phyloP scores from a whole-genome alignment of 352 stramenopile genomes.

The Phytophthora tentaculata region DNA sequence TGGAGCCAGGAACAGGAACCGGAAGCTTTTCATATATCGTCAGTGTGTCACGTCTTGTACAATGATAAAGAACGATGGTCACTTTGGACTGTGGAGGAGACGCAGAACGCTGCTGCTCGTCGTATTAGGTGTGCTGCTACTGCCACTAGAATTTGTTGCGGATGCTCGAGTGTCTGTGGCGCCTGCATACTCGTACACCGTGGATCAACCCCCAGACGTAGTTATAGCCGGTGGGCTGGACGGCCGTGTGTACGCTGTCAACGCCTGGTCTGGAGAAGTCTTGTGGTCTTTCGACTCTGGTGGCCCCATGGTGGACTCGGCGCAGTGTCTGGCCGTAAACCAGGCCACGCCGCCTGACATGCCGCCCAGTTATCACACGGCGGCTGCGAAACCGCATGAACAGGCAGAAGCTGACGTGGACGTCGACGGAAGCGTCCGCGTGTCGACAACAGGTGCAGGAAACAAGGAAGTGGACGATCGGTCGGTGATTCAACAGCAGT shows the following conservation, averaged over 20 bases:
- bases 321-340: constrained; percentile 39
- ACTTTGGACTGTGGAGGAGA: constrained; percentile 7
- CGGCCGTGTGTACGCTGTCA: constrained; percentile 75
- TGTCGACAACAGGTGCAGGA: constrained; percentile 6
- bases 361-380: constrained; percentile 22
- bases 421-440: constrained; percentile 38
- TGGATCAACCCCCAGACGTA: constrained; percentile 45
- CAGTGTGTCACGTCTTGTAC: constrained; percentile 13
- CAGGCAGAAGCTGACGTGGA: constrained; percentile 22
- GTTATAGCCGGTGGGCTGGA: constrained; percentile 77
- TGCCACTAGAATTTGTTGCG: not conserved
- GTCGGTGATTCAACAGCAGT: constrained; percentile 40
- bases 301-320: constrained; percentile 81
- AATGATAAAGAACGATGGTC: constrained; percentile 27
- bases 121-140: constrained; percentile 5
- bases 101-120: constrained; percentile 15
- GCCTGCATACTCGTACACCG: constrained; percentile 26
- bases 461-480: constrained; percentile 27
- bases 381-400: constrained; percentile 1
- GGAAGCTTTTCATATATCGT: constrained; percentile 7
- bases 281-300: constrained; percentile 87
- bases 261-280: constrained; percentile 81
- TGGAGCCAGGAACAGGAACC: constrained; percentile 2
- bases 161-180: not conserved
- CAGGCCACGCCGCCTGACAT: constrained; percentile 14